Base-by-base conservation (phyloP, 768 basidiomycete genomes). In the Boletus barrowsii region DNA sequence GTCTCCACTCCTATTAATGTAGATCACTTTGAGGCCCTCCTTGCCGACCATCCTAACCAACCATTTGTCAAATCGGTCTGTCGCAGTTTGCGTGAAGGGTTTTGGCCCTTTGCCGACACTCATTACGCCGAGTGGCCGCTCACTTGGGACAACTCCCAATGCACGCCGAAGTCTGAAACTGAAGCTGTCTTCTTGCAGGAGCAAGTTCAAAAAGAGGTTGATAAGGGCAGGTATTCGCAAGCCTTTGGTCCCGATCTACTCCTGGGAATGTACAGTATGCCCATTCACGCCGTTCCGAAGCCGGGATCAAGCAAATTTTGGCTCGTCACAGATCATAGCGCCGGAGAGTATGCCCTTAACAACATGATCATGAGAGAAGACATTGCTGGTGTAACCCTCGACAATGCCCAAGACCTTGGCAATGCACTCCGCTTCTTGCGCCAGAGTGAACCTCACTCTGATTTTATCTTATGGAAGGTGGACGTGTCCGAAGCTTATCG, bases 211-310 rank as follows among this genome's bases (percentile, higher is more conserved):
- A 43, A 29, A 9, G 42, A 43, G 13, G 29, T 44, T 1, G 17
- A 18, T 1, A 3, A 4, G 5, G 30, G 29, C 4, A 3, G 26
- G 0, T 24, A 22, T 5, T 37, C 24, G 1, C 15, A 14, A 0
- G 3, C 60, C 5, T 73, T 75, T 42, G 62, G 71, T 0, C 43
- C 60, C 0, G 49, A 71, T 0, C 48, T 68, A 0, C 39, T 57
- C 0, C 77, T 74, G 0, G 77, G 77, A 0, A 81, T 82, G 78
- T 70, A 73, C 41, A 63, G 59, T 26, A 67, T 70, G 43, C 79
- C 76, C 0, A 59, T 78, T 0, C 59, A 71, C 36, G 70, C 68
- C 1, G 71, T 80, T 0, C 75, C 75, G 0, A 80, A 80, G 49
- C 77, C 75, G 0, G 76, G 76, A 35, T 59, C 65, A 0, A 43